Evolutionary conservation across 2,329 filamentous ascomycete species (phyloP).

Genomic region (Cytospora chrysosperma): DNA sequence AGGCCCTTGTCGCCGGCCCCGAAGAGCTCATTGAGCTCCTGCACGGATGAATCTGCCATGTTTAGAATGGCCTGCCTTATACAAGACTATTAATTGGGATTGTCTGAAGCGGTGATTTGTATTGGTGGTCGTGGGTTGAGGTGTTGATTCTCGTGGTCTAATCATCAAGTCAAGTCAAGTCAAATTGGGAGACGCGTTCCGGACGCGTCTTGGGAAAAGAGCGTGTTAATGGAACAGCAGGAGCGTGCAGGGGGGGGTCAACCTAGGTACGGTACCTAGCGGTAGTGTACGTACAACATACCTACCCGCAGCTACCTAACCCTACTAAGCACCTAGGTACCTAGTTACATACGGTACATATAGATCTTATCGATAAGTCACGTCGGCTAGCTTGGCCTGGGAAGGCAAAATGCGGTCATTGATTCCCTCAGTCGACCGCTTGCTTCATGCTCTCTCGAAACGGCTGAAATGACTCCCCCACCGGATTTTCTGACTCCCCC

Average conservation of each 20-base stretch:
- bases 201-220: conserved; percentile 11
- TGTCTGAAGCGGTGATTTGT: neutral
- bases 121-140: neutral
- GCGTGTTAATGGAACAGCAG: neutral
- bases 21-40: conserved; percentile 53
- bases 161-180: neutral
- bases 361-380: conserved; percentile 11
- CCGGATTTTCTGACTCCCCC: too few species aligned
- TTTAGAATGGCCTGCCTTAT: conserved; percentile 20
- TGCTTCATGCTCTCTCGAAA: too few species aligned
- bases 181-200: conserved; percentile 21
- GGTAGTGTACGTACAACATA: too few species aligned
- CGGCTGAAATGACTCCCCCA: too few species aligned
- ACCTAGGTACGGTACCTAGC: too few species aligned
- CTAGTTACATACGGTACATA: neutral
- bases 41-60: conserved; percentile 41
- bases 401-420: neutral
- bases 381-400: too few species aligned
- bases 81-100: too few species aligned
- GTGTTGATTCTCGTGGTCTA: neutral
- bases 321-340: neutral
- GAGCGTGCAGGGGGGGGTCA: too few species aligned
- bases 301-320: too few species aligned
- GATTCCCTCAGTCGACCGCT: neutral
- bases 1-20: conserved; percentile 56